Conservation (phyloP, 331 rosid species). For the Phaseolus coccineus region DNA sequence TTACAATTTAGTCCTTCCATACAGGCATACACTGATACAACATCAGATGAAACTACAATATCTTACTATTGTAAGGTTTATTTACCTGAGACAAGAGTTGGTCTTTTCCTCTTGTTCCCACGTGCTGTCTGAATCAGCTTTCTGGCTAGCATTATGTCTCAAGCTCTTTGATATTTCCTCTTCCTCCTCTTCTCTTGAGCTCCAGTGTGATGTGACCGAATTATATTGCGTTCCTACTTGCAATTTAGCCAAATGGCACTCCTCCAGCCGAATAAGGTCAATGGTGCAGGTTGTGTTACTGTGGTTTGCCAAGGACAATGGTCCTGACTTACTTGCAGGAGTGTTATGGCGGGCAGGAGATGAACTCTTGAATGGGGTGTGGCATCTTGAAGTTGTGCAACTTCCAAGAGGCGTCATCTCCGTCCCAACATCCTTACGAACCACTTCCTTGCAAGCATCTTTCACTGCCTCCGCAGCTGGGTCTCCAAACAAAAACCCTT, state of each 20-base stretch:
- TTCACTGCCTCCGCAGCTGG: constrained; percentile 52
- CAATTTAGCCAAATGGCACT: constrained; percentile 74
- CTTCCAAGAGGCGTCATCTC: constrained; percentile 92
- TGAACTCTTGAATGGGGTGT: constrained; percentile 72
- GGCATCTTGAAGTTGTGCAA: constrained; percentile 82
- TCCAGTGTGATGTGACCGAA: constrained; percentile 72
- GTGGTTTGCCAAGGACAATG: constrained; percentile 52
- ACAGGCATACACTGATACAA: background rate
- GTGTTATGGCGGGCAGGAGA: constrained; percentile 87
- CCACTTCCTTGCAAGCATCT: constrained; percentile 57
- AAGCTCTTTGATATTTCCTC: constrained; percentile 83
- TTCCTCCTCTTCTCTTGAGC: constrained; percentile 86
- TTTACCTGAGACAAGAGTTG: constrained; percentile 72
- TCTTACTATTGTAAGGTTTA: background rate
- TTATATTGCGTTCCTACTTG: constrained; percentile 52
- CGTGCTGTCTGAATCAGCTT: constrained; percentile 58
- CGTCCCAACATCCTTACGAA: constrained; percentile 70
- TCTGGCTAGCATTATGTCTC: constrained; percentile 65
- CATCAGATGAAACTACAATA: background rate
- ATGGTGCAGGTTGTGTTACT: constrained; percentile 40
- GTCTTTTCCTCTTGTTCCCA: constrained; percentile 83
- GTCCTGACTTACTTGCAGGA: constrained; percentile 81
- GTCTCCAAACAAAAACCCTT: constrained; percentile 64
- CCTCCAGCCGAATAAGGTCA: constrained; percentile 72
- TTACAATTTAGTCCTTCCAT: background rate